Conservation (phyloP, 2,329 filamentous ascomycete species). For the Mycosphaerella sp. region DNA sequence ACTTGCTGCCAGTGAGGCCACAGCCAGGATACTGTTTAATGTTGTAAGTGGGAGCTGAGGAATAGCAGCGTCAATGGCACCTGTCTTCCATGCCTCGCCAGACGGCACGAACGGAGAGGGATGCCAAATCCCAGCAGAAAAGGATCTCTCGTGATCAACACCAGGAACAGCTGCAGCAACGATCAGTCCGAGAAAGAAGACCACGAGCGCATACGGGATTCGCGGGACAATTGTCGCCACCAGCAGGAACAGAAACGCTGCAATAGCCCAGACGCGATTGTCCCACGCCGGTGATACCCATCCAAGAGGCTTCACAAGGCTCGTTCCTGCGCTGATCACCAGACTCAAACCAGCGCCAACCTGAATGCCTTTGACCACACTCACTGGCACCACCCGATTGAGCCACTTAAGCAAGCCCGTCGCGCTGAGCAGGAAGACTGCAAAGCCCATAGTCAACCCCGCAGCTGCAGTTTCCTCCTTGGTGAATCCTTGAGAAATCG, state of each 20-base stretch:
- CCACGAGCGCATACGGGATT: slow-evolving; percentile 70
- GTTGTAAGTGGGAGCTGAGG: slow-evolving; percentile 87
- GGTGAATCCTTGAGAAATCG: slow-evolving; percentile 64
- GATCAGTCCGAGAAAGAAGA: slow-evolving; percentile 63
- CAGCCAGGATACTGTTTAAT: slow-evolving; percentile 87
- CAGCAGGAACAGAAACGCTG: slow-evolving; percentile 66
- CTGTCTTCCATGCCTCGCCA: slow-evolving; percentile 44
- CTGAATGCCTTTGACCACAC: slow-evolving; percentile 91
- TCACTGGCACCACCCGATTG: slow-evolving; percentile 68
- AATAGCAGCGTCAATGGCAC: slow-evolving; percentile 62
- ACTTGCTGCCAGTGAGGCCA: slow-evolving; percentile 70
- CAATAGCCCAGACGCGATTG: slow-evolving; percentile 71
- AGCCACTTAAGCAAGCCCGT: slow-evolving; percentile 74
- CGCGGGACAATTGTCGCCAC: slow-evolving; percentile 57
- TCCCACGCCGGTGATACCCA: slow-evolving; percentile 66
- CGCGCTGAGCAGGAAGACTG: slow-evolving; percentile 68
- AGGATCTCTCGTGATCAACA: slow-evolving; percentile 37
- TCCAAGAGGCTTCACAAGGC: slow-evolving; percentile 59
- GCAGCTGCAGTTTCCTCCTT: slow-evolving; percentile 71
- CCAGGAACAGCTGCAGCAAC: slow-evolving; percentile 49
- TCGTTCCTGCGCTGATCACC: slow-evolving; percentile 67
- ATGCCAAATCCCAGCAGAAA: slow-evolving; percentile 50
- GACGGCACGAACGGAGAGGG: slow-evolving; percentile 49
- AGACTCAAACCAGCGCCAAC: slow-evolving; percentile 83
- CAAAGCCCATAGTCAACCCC: slow-evolving; percentile 68